Base-by-base conservation (phyloP, 345 rosid species). In the Tarenaya hassleriana region DNA sequence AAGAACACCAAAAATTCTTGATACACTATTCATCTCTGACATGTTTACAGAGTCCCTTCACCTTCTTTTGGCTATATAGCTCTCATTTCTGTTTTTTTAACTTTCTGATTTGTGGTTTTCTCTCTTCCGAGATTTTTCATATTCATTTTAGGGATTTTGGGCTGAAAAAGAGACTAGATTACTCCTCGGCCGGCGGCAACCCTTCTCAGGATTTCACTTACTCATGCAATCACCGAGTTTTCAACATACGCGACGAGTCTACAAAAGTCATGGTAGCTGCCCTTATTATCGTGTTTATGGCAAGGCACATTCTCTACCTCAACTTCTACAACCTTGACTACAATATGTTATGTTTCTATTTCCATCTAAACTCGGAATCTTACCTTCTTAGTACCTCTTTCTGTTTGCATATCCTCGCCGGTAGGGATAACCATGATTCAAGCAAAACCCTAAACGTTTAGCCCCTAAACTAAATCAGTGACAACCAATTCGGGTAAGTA, bases 221-320 rank as follows among this genome's bases (percentile, higher is more conserved):
- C 87, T 41, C 52, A 84, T 53, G 80, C 96, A 47, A 76, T 82
- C 41, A 15, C 16, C 62, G 98, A 71, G 74, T 85, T 34, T 87
- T 84, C 62, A 69, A 68, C 24, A 68, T 91, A 52, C 72, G 79
- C 33, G 92, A 87, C 21, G 79, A 84, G 55, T 85, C 96, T 62
- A 73, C 88, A 31, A 79, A 80, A 73, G 72, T 91, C 71, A 84
- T 91, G 96, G 74, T 91, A 55, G 71, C 83, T 47, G 88, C 90
- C 53, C 98, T 96, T 32, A 38, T 84, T 49, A 50, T 87, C 39
- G 96, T 95, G 5, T 82, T 91, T 64, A 74, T 75, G 53, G 79
- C 83, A 27, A 91, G 92, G 15, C 96, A 84, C 69, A 84, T 91
- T 53, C 62, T 91, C 64, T 91, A 79, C 63, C 81, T 91, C 56